Conservation (phyloP, 2,329 filamentous ascomycete genomes). For the Coniochaeta sp. region DNA sequence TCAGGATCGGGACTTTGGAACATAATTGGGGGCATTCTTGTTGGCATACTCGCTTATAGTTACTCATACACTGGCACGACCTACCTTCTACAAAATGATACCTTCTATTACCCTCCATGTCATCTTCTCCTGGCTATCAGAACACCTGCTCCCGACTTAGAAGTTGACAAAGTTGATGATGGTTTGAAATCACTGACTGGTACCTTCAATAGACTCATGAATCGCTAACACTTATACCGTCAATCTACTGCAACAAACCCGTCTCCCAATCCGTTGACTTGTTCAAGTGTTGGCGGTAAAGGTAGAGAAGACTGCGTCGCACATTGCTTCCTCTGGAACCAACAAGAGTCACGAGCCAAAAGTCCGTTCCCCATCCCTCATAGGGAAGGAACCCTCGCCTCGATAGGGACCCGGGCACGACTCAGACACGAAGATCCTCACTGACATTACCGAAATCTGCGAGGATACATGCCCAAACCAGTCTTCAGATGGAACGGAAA, state of each 20-base stretch:
- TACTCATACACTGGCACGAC: not conserved
- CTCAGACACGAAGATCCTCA: not conserved
- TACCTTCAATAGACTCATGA: no score
- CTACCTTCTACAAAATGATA: not conserved
- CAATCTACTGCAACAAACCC: no score
- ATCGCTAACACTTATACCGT: no score
- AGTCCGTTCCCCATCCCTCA: not conserved
- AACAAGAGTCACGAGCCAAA: not conserved
- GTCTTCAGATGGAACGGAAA: not conserved
- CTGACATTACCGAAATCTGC: not conserved
- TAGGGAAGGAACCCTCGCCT: not conserved
- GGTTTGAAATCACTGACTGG: no score
- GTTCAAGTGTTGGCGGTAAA: no score
- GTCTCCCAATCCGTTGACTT: no score
- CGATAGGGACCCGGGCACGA: not conserved
- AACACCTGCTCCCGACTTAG: not conserved
- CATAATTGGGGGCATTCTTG: not conserved
- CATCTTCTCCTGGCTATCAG: not conserved
- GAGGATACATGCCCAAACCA: not conserved
- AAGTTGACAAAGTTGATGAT: not conserved
- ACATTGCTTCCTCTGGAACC: not conserved
- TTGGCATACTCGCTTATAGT: not conserved
- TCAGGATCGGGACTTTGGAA: not conserved
- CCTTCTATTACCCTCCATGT: not conserved
- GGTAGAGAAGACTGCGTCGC: not conserved